These are phyloP conservation scores for Elsinoe perseae DNA, from an alignment of 2,329 filamentous ascomycete species.

Conservation along the genomic window DNA sequence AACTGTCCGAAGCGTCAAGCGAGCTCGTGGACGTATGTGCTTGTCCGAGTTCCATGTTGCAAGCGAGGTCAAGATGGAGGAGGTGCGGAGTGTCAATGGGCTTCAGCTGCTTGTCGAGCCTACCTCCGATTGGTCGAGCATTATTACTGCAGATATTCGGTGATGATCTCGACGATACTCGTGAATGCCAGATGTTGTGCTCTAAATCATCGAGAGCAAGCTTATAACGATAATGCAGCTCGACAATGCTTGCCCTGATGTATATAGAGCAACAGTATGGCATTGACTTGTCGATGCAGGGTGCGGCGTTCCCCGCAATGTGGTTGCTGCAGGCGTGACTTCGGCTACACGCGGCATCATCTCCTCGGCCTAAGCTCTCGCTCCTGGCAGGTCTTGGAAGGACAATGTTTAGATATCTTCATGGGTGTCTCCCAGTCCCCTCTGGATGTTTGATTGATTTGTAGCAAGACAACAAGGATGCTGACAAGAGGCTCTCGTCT, in stretches of 20 bases:
- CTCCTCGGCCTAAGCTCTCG: slow-evolving; percentile 4
- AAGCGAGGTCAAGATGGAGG: background rate
- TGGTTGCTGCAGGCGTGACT: background rate
- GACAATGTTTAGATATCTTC: background rate
- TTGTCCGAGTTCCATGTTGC: background rate
- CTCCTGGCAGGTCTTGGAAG: background rate
- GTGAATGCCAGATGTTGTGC: too few relatives aligned
- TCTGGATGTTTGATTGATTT: background rate
- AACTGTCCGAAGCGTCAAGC: too few relatives aligned
- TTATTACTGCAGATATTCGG: background rate
- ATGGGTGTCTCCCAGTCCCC: background rate
- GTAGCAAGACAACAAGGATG: background rate
- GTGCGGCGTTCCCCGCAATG: background rate
- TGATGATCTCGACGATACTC: background rate
- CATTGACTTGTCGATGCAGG: background rate
- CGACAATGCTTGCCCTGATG: too few relatives aligned
- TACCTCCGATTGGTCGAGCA: slow-evolving; percentile 2
- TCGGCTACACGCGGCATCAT: slow-evolving; percentile 5
- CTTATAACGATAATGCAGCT: too few relatives aligned
- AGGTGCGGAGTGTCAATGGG: background rate
- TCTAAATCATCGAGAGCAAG: too few relatives aligned
- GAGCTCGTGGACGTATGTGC: background rate
- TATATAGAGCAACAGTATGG: too few relatives aligned
- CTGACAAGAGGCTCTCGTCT: background rate
- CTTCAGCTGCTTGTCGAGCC: background rate